Conservation (phyloP, 192 early-diverging fungal species). For the Backusella psychrophila region DNA sequence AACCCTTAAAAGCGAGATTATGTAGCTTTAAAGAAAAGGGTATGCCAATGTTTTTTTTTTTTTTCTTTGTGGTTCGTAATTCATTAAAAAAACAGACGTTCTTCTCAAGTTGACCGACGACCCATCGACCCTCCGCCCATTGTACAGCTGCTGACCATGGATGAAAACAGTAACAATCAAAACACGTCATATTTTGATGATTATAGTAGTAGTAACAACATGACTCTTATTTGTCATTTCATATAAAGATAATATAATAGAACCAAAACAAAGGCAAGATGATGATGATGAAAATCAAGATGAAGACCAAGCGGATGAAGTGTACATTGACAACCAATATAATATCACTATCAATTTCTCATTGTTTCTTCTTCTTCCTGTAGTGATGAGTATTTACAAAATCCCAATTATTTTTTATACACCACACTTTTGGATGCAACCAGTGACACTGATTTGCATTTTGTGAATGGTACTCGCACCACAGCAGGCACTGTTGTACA, state of each 20-base stretch:
- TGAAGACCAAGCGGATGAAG: background rate
- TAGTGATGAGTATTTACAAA: background rate
- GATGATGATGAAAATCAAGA: background rate
- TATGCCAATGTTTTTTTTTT: background rate
- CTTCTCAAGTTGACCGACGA: background rate
- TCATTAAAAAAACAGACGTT: background rate
- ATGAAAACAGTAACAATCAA: background rate
- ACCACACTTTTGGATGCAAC: background rate
- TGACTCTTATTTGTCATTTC: no score
- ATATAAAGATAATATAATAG: background rate
- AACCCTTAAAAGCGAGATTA: conserved; percentile 9
- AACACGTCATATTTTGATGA: background rate
- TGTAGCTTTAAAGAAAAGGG: conserved; percentile 20
- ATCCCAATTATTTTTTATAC: conserved; percentile 2
- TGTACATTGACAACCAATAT: background rate
- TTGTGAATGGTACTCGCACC: conserved; percentile 38
- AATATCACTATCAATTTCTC: background rate
- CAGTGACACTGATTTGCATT: background rate
- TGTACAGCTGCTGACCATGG: background rate
- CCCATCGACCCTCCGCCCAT: conserved; percentile 12
- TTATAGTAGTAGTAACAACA: background rate
- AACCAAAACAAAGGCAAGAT: background rate
- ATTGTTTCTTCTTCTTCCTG: background rate
- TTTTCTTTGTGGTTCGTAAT: background rate
- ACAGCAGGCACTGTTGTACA: conserved; percentile 91